Conservation (phyloP, 2,329 filamentous ascomycete species). For the Nothophoma quercina region DNA sequence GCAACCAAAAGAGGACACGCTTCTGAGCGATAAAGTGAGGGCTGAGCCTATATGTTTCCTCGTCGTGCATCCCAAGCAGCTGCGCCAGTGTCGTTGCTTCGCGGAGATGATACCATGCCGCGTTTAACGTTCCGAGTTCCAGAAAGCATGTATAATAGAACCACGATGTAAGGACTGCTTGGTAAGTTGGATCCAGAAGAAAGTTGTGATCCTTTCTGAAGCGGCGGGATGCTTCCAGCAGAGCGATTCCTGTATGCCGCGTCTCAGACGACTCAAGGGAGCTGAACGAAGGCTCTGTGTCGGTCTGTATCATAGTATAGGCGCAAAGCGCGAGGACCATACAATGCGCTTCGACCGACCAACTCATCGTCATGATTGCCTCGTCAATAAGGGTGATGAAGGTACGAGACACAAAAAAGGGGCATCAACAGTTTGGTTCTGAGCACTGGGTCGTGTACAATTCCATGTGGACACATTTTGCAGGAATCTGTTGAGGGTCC, state of each 20-base stretch:
- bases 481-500: no score
- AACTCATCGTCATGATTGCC: neutral
- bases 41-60: slow-evolving; percentile 58
- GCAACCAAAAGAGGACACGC: slow-evolving; percentile 66
- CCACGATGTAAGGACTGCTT: slow-evolving; percentile 66
- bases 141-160: slow-evolving; percentile 67
- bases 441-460: no score
- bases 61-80: slow-evolving; percentile 64
- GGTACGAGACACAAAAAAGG: no score
- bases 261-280: slow-evolving; percentile 43
- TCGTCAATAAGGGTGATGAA: neutral
- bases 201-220: slow-evolving; percentile 56
- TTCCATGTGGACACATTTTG: no score
- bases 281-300: slow-evolving; percentile 49
- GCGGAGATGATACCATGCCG: slow-evolving; percentile 66
- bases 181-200: slow-evolving; percentile 60
- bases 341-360: neutral
- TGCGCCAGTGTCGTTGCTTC: slow-evolving; percentile 66
- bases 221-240: neutral
- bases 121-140: slow-evolving; percentile 65
- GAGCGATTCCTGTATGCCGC: neutral
- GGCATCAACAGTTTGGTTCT: no score
- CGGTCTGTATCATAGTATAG: slow-evolving; percentile 56
- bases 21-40: slow-evolving; percentile 61
- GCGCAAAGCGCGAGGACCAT: slow-evolving; percentile 59